These are phyloP conservation scores for Groenewaldozyma auringiensis DNA, from an alignment of 1,139 yeast genomes.

Conservation along the genomic window DNA sequence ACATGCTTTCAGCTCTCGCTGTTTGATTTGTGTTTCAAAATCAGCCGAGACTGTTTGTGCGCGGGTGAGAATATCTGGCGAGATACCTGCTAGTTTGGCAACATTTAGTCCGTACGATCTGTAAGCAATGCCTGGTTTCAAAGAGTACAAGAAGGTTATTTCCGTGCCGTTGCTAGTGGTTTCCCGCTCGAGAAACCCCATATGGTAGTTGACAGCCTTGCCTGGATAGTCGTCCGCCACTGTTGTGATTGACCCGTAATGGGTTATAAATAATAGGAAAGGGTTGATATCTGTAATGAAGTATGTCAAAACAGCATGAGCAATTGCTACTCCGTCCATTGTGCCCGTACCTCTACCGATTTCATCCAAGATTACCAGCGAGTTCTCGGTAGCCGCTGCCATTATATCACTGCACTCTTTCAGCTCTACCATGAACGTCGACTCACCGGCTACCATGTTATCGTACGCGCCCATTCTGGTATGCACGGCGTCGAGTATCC, in stretches of 20 bases:
- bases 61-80: slow-evolving; percentile 21
- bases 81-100: slow-evolving; percentile 32
- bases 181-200: slow-evolving; percentile 55
- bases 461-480: slow-evolving; percentile 66
- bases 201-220: slow-evolving; percentile 54
- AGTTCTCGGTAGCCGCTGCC: slow-evolving; percentile 40
- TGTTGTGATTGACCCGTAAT: slow-evolving; percentile 64
- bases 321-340: slow-evolving; percentile 80
- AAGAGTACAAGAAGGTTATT: slow-evolving; percentile 27
- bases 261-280: slow-evolving; percentile 73
- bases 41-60: slow-evolving; percentile 22
- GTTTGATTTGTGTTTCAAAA: slow-evolving; percentile 12
- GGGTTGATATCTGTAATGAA: slow-evolving; percentile 45
- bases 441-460: slow-evolving; percentile 57
- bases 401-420: slow-evolving; percentile 56
- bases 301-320: slow-evolving; percentile 65
- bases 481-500: slow-evolving; percentile 50
- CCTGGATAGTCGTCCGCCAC: slow-evolving; percentile 39
- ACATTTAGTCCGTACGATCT: slow-evolving; percentile 34
- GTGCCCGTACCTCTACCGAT: slow-evolving; percentile 81
- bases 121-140: slow-evolving; percentile 29
- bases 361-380: slow-evolving; percentile 56
- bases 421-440: slow-evolving; percentile 73
- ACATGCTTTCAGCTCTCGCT: neutral
- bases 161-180: slow-evolving; percentile 13